Evolutionary conservation across 1,284 basidiomycete genomes (phyloP), one percentile per base, ranked within the genome.

Genomic region (Xerocomus minutiporus): DNA sequence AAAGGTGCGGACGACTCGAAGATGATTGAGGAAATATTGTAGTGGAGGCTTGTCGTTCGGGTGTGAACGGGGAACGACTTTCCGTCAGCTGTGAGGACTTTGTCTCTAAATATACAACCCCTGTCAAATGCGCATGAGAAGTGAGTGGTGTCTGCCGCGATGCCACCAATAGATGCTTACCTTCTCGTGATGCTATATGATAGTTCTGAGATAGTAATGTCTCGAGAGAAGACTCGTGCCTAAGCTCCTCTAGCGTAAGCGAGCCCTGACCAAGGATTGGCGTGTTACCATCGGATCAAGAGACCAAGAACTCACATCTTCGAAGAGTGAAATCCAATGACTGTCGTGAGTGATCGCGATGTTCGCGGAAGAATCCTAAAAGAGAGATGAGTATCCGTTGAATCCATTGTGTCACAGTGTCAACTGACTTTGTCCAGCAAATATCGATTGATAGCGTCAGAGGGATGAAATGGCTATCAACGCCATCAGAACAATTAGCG

Each of bases 301-400:
- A 11, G 20, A 15, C 25, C 12, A 34, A n/a, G 8, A 35, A 31
- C 53, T 20, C 23, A 56, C 55, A 5, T 56, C 43, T 48, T 57
- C 48, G 26, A 57, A 38, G 13, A 52, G 47, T 34, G 57, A 52
- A 9, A 48, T 59, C 56, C 56, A 57, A 28, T 36, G n/a, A 20
- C 4, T 26, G 25, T 53, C 48, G 5, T 57, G 48, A 5, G 42
- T 39, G 17, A 57, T 39, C 15, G 56, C 51, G 20, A 57, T 39
- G 12, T 45, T 49, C 13, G 56, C 56, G 8, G 51, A 57, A 38
- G 55, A 46, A 9, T 46, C 39, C 55, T 57, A 35, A 34, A 5
- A 29, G n/a, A 35, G 41, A 25, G 7, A 12, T 3, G 4, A 42
- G 2, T 25, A 42, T n/a, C 13, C n/a, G 1, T 31, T 5, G 2